Conservation (phyloP, 2,329 filamentous ascomycete species). For the Nemania bipapillata region DNA sequence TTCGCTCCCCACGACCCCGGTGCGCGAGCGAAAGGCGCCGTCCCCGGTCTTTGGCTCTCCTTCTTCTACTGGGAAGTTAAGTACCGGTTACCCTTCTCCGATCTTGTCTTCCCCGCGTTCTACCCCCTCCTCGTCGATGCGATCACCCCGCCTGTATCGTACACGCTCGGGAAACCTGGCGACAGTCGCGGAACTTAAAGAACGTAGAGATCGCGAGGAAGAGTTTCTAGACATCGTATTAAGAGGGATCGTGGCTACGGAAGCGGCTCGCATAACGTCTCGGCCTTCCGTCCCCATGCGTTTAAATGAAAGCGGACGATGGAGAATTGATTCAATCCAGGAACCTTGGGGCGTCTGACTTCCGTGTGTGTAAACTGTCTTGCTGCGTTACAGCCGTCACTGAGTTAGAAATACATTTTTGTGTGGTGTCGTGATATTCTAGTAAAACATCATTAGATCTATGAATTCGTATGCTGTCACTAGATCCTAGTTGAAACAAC, state of each 20-base stretch:
- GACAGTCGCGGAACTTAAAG: slow-evolving; percentile 42
- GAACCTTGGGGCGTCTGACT: slow-evolving; percentile 35
- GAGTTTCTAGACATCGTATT: slow-evolving; percentile 53
- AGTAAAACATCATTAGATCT: not conserved
- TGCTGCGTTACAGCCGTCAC: not conserved
- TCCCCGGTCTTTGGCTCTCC: slow-evolving; percentile 17
- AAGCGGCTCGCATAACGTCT: not conserved
- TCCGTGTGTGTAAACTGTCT: slow-evolving; percentile 6
- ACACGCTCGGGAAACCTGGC: slow-evolving; percentile 47
- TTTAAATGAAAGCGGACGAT: slow-evolving; percentile 55
- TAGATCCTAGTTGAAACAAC: too few species aligned
- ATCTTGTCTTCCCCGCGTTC: slow-evolving; percentile 14
- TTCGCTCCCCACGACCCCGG: slow-evolving; percentile 9
- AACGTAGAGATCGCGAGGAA: slow-evolving; percentile 47
- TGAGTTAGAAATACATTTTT: not conserved
- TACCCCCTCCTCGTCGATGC: slow-evolving; percentile 16
- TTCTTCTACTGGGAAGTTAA: slow-evolving; percentile 25
- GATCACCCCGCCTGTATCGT: slow-evolving; percentile 43
- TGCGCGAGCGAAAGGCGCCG: slow-evolving; percentile 21
- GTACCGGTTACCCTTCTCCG: slow-evolving; percentile 17
- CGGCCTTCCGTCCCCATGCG: slow-evolving; percentile 50
- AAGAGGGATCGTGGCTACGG: slow-evolving; percentile 52
- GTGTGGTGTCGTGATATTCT: not conserved
- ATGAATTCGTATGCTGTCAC: too few species aligned
- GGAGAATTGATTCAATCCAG: slow-evolving; percentile 52